These are phyloP conservation scores for Begonia loranthoides DNA, from an alignment of 306 rosid genomes.

Conservation along the genomic window DNA sequence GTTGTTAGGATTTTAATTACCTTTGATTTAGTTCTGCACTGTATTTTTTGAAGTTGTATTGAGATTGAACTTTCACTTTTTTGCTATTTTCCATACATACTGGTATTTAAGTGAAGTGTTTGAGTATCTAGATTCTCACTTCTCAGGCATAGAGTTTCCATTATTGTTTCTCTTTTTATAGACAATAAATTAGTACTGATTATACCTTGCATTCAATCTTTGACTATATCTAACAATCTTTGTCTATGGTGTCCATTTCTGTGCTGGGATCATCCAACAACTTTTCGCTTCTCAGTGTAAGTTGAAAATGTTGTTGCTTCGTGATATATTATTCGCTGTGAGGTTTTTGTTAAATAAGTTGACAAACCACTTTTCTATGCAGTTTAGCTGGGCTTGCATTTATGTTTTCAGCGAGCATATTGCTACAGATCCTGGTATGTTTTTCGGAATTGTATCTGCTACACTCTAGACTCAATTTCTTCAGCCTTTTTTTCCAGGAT, in stretches of 20 bases:
- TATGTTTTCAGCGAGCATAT: slow-evolving; percentile 95
- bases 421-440: slow-evolving; percentile 90
- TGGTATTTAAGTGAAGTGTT: no score
- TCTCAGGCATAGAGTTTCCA: no score
- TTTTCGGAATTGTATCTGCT: slow-evolving; percentile 3
- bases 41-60: no score
- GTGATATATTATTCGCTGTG: background rate
- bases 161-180: no score
- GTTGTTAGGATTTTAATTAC: no score
- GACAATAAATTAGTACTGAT: no score
- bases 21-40: no score
- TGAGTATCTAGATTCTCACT: no score
- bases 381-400: slow-evolving; percentile 99
- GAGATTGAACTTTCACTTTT: no score
- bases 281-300: background rate
- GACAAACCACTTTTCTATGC: slow-evolving; percentile 13
- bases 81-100: no score
- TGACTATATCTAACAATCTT: background rate
- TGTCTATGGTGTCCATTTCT: background rate
- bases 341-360: background rate
- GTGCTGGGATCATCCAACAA: background rate
- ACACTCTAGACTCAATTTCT: background rate
- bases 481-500: background rate
- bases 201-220: background rate
- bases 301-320: background rate